Evolutionary conservation across 2,329 filamentous ascomycete genomes (phyloP).

Genomic region (Hansfordia pulvinata): DNA sequence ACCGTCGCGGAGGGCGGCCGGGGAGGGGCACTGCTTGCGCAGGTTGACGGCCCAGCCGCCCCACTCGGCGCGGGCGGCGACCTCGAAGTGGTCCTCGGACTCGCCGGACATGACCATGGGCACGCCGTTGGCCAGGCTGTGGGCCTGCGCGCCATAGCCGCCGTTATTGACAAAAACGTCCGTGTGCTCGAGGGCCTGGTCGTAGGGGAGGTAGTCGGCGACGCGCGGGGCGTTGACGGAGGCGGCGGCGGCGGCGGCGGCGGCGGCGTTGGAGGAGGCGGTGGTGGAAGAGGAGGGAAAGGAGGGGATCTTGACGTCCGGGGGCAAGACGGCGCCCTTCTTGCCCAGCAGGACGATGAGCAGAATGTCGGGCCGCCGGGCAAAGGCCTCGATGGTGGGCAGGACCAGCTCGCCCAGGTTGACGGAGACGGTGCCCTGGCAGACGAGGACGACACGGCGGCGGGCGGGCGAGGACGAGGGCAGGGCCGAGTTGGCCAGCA

Average conservation of each 20-base stretch:
- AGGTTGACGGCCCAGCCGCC: slow-evolving; percentile 31
- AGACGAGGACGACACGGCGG: slow-evolving; percentile 28
- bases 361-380: slow-evolving; percentile 22
- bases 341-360: slow-evolving; percentile 19
- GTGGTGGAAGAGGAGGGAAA: too few relatives aligned
- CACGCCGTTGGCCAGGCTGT: slow-evolving; percentile 28
- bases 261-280: too few relatives aligned
- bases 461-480: slow-evolving; percentile 5
- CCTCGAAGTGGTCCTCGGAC: slow-evolving; percentile 25
- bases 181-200: slow-evolving; percentile 17
- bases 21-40: slow-evolving; percentile 13
- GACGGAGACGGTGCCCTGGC: slow-evolving; percentile 30
- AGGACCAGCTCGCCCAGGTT: slow-evolving; percentile 26
- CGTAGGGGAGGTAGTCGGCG: slow-evolving; percentile 20
- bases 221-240: slow-evolving; percentile 14
- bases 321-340: slow-evolving; percentile 13
- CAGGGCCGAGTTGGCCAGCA: slow-evolving; percentile 18
- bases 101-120: slow-evolving; percentile 31
- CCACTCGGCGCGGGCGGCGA: slow-evolving; percentile 24
- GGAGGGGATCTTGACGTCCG: too few relatives aligned
- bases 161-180: slow-evolving; percentile 32
- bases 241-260: slow-evolving; percentile 5
- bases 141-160: slow-evolving; percentile 32
- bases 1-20: slow-evolving; percentile 1
- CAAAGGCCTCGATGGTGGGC: slow-evolving; percentile 28